phyloP scores from a whole-genome alignment of 257 asterid genomes.

The Solanum okadae region DNA sequence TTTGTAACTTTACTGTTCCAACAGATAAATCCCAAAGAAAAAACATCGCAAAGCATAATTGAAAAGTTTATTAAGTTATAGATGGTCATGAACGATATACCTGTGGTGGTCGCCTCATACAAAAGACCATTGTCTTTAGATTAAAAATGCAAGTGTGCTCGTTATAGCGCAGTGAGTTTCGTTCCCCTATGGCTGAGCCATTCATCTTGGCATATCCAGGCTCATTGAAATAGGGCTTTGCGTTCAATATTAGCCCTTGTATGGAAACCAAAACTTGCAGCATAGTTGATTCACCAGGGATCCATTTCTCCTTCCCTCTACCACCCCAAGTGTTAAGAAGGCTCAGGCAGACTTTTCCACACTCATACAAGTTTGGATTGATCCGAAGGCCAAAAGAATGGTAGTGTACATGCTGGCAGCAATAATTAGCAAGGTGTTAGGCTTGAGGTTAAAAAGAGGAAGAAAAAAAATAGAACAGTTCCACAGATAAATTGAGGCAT shows the following conservation, averaged over 20 bases:
- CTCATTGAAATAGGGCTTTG: slow-evolving; percentile 26
- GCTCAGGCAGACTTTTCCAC: slow-evolving; percentile 30
- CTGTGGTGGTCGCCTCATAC: slow-evolving; percentile 14
- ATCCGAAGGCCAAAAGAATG: slow-evolving; percentile 22
- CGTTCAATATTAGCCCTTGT: slow-evolving; percentile 26
- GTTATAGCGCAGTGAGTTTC: slow-evolving; percentile 8
- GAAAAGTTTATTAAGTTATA: background rate
- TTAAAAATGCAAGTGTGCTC: slow-evolving; percentile 5
- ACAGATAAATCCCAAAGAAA: background rate
- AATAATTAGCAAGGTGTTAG: background rate
- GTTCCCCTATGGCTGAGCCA: background rate
- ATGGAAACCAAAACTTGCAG: slow-evolving; percentile 28
- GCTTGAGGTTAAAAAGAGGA: background rate
- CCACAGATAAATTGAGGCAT: background rate
- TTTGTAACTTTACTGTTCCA: background rate
- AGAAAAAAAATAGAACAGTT: background rate
- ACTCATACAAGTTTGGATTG: slow-evolving; percentile 21
- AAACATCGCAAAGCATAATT: background rate
- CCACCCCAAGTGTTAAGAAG: slow-evolving; percentile 32
- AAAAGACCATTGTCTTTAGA: slow-evolving; percentile 20
- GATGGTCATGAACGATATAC: background rate
- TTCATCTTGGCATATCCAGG: slow-evolving; percentile 14
- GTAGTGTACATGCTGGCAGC: slow-evolving; percentile 14
- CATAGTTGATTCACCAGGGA: slow-evolving; percentile 15
- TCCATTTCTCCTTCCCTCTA: slow-evolving; percentile 13